These are phyloP conservation scores for Hansenula anomala DNA, from an alignment of 1,139 yeast genomes.

Conservation along the genomic window DNA sequence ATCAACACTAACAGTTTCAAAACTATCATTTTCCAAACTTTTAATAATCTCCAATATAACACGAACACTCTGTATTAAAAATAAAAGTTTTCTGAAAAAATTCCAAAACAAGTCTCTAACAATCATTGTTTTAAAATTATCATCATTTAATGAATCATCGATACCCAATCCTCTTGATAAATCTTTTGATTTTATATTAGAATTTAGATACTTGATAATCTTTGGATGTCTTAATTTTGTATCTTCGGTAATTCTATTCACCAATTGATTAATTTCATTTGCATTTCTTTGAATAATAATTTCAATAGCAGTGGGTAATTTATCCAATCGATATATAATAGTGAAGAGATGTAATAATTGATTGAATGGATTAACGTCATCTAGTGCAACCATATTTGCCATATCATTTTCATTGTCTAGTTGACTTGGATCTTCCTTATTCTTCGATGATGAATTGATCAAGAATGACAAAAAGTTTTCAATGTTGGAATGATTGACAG, in stretches of 20 bases:
- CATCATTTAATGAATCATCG: constrained; percentile 4
- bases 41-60: constrained; percentile 54
- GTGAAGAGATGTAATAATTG: constrained; percentile 53
- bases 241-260: constrained; percentile 62
- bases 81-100: constrained; percentile 56
- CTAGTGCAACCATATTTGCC: constrained; percentile 24
- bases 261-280: constrained; percentile 46
- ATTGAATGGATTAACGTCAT: constrained; percentile 46
- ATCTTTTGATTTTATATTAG: neutral
- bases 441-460: constrained; percentile 5
- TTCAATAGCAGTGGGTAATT: constrained; percentile 57
- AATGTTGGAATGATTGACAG: constrained; percentile 30
- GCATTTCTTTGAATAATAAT: constrained; percentile 45
- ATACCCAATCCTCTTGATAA: neutral
- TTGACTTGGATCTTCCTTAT: constrained; percentile 16
- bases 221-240: constrained; percentile 51
- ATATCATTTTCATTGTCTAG: constrained; percentile 17
- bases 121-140: constrained; percentile 50
- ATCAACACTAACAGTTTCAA: neutral
- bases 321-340: constrained; percentile 58
- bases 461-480: constrained; percentile 40
- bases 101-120: constrained; percentile 69
- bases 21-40: constrained; percentile 20
- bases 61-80: constrained; percentile 67
- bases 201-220: constrained; percentile 24